Percentiles rank a stretch among this genome's conserved stretches.
phyloP scores from a whole-genome alignment of 768 basidiomycete species.

The Kwoniella shandongensis region DNA sequence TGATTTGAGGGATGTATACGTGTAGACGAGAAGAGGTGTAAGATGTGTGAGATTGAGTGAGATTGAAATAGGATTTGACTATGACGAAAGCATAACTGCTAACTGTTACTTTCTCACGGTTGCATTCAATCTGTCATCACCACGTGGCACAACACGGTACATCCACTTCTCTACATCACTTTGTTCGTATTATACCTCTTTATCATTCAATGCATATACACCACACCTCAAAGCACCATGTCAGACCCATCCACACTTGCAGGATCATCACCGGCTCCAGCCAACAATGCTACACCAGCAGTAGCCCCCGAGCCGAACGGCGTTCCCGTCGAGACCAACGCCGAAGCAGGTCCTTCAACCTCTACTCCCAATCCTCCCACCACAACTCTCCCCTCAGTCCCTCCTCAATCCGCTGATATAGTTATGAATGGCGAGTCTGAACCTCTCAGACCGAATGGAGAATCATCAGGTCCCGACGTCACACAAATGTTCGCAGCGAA shows the following conservation, averaged over 20 bases:
- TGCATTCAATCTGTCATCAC: neutral
- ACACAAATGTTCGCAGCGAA: constrained; percentile 36
- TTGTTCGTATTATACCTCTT: no score
- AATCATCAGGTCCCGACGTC: constrained; percentile 14
- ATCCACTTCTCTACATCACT: no score
- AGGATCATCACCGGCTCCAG: neutral
- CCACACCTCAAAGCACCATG: no score
- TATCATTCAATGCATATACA: no score
- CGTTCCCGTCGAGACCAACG: neutral
- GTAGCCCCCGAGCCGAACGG: neutral
- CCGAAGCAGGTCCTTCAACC: constrained; percentile 15
- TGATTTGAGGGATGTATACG: no score
- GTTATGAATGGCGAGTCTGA: neutral
- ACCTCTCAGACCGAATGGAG: constrained; percentile 4
- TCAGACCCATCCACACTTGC: neutral
- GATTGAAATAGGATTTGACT: neutral
- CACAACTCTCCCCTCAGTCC: neutral
- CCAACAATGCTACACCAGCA: neutral
- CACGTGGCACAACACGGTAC: no score
- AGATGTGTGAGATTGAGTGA: no score
- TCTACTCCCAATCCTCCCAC: neutral
- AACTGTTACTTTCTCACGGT: constrained; percentile 1
- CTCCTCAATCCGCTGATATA: constrained; percentile 1
- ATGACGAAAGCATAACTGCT: constrained; percentile 2
- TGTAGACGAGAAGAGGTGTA: no score